Evolutionary conservation across 1,139 yeast genomes (phyloP).

Genomic region (Saccharomyces hybrid): DNA sequence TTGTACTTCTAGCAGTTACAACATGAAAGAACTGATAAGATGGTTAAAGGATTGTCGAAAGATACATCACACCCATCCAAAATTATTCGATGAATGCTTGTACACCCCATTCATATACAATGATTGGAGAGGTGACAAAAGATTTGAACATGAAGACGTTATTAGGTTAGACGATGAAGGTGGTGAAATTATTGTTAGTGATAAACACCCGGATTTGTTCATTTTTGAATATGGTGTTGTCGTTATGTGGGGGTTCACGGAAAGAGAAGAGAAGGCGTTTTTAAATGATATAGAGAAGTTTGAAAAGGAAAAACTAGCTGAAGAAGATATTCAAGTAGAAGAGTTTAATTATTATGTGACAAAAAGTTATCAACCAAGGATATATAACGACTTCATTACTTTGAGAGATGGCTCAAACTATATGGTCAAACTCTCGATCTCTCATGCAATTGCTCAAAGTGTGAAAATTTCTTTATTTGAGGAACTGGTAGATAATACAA

Average conservation of each 20-base stretch:
- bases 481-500: constrained; percentile 90
- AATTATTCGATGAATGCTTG: constrained; percentile 84
- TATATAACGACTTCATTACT: constrained; percentile 90
- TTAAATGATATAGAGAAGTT: constrained; percentile 75
- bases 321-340: constrained; percentile 87
- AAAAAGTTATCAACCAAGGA: constrained; percentile 86
- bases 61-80: constrained; percentile 70
- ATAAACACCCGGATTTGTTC: constrained; percentile 66
- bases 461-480: constrained; percentile 92
- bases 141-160: constrained; percentile 39
- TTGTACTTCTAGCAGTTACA: constrained; percentile 89
- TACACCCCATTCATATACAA: constrained; percentile 84
- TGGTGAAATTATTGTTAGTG: constrained; percentile 80
- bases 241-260: constrained; percentile 90
- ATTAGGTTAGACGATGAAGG: constrained; percentile 86
- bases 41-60: constrained; percentile 79
- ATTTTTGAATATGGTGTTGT: constrained; percentile 92
- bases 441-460: constrained; percentile 87
- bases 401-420: constrained; percentile 84
- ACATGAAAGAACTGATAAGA: constrained; percentile 74
- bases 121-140: constrained; percentile 56
- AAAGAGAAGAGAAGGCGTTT: constrained; percentile 75
- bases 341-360: constrained; percentile 93
- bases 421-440: constrained; percentile 79
- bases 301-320: constrained; percentile 83